phyloP scores from a whole-genome alignment of 2,329 filamentous ascomycete species.

The Fonsecaea erecta region DNA sequence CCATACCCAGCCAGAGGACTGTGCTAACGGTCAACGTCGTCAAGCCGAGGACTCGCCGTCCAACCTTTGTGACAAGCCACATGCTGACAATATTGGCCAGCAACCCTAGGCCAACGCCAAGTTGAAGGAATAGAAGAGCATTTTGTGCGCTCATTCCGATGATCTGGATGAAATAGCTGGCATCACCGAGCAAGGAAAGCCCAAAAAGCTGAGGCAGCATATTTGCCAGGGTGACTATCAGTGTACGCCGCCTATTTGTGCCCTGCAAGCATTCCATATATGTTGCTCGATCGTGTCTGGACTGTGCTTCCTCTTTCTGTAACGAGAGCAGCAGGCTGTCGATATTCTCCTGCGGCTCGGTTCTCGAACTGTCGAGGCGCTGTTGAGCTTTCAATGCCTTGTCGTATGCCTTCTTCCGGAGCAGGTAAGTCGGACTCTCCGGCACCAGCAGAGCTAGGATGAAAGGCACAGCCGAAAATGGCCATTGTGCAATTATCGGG shows the following conservation, averaged over 20 bases:
- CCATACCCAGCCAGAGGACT: conserved; percentile 53
- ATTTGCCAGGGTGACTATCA: conserved; percentile 47
- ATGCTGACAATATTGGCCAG: conserved; percentile 52
- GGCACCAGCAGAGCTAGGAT: conserved; percentile 53
- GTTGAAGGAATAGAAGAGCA: conserved; percentile 51
- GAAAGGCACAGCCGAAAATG: conserved; percentile 51
- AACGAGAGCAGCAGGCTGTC: conserved; percentile 49
- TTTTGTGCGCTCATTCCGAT: conserved; percentile 41
- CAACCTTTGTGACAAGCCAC: conserved; percentile 51
- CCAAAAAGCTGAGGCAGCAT: conserved; percentile 54
- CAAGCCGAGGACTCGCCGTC: conserved; percentile 49
- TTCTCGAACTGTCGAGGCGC: conserved; percentile 53
- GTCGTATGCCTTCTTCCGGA: conserved; percentile 49
- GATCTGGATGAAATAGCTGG: conserved; percentile 49
- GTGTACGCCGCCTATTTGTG: conserved; percentile 40
- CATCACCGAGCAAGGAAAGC: conserved; percentile 50
- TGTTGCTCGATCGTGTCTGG: conserved; percentile 40
- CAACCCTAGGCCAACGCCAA: conserved; percentile 54
- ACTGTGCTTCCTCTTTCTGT: conserved; percentile 55
- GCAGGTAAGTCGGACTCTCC: conserved; percentile 57
- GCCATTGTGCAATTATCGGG: conserved; percentile 48
- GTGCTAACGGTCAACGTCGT: conserved; percentile 42
- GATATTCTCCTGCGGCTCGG: conserved; percentile 44
- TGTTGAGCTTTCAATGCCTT: conserved; percentile 54
- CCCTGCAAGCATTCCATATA: conserved; percentile 43